These are phyloP conservation scores for Phytophthora macrochlamydospora DNA, from an alignment of 352 stramenopile species.

Conservation along the genomic window DNA sequence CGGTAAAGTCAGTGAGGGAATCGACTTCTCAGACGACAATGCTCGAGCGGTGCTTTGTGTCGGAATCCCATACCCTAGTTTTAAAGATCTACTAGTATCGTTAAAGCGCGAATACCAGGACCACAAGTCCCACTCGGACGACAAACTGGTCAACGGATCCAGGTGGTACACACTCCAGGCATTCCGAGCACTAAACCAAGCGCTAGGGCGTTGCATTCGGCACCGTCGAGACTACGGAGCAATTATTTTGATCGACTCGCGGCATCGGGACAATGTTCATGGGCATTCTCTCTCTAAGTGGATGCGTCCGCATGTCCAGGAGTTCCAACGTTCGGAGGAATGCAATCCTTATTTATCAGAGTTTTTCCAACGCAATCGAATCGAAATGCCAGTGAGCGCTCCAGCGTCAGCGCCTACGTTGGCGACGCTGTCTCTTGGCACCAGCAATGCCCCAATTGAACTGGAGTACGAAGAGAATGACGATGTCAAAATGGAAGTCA, in stretches of 20 bases:
- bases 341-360: slow-evolving; percentile 47
- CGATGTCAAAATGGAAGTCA: neutral
- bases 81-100: slow-evolving; percentile 90
- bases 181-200: slow-evolving; percentile 98
- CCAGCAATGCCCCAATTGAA: slow-evolving; percentile 17
- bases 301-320: slow-evolving; percentile 72
- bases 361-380: slow-evolving; percentile 65
- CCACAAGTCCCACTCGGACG: slow-evolving; percentile 56
- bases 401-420: slow-evolving; percentile 10
- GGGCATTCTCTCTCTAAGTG: slow-evolving; percentile 73
- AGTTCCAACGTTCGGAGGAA: slow-evolving; percentile 58
- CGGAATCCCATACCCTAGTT: slow-evolving; percentile 96
- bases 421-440: neutral
- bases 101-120: slow-evolving; percentile 84
- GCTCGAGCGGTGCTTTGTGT: slow-evolving; percentile 96
- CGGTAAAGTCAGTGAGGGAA: slow-evolving; percentile 98
- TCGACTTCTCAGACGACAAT: slow-evolving; percentile 98
- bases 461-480: slow-evolving; percentile 50
- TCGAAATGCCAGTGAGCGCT: slow-evolving; percentile 34
- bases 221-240: slow-evolving; percentile 97
- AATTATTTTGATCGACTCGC: slow-evolving; percentile 96
- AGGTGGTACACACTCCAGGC: slow-evolving; percentile 98
- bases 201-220: slow-evolving; percentile 97
- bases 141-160: slow-evolving; percentile 56
- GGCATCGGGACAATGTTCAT: slow-evolving; percentile 58